Evolutionary conservation across 2,329 filamentous ascomycete species (phyloP).

Genomic region (Ophiostoma montium): DNA sequence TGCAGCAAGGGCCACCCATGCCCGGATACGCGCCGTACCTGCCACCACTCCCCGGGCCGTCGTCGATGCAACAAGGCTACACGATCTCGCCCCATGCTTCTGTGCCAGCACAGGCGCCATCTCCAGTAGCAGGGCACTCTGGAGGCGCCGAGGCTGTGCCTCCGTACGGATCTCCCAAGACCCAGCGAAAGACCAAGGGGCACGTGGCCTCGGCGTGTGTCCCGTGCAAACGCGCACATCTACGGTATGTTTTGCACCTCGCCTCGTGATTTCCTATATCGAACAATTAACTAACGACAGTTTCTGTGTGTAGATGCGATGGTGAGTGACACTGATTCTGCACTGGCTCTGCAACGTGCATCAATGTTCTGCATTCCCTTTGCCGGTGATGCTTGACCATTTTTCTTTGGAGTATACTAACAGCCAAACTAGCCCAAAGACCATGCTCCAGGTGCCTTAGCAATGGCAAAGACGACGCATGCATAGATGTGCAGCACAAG

Average conservation of each 20-base stretch:
- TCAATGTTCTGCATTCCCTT: neutral
- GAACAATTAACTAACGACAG: neutral
- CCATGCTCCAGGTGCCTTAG: slow-evolving; percentile 65
- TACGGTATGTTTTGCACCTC: slow-evolving; percentile 35
- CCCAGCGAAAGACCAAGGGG: slow-evolving; percentile 57
- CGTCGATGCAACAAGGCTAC: slow-evolving; percentile 12
- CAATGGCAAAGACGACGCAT: slow-evolving; percentile 68
- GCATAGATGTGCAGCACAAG: slow-evolving; percentile 75
- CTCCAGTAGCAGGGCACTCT: slow-evolving; percentile 21
- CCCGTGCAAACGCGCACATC: slow-evolving; percentile 73
- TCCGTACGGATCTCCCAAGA: slow-evolving; percentile 41
- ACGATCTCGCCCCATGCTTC: slow-evolving; percentile 14
- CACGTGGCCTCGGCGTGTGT: slow-evolving; percentile 77
- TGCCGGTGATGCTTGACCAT: too few species aligned
- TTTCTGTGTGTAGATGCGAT: slow-evolving; percentile 5
- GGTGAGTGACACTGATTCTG: too few species aligned
- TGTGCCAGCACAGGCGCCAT: slow-evolving; percentile 31
- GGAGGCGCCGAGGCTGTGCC: slow-evolving; percentile 17
- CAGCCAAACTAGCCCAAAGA: slow-evolving; percentile 43
- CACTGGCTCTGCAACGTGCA: neutral
- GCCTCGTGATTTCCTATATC: neutral
- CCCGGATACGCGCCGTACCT: slow-evolving; percentile 19
- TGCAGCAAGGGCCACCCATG: slow-evolving; percentile 14
- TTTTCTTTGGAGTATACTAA: neutral
- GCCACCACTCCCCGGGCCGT: slow-evolving; percentile 13